A percentile compares a stretch with the other conserved stretches of the same genome.
Conservation (phyloP, 2,329 filamentous ascomycete species). For the Botrytis paeoniae region DNA sequence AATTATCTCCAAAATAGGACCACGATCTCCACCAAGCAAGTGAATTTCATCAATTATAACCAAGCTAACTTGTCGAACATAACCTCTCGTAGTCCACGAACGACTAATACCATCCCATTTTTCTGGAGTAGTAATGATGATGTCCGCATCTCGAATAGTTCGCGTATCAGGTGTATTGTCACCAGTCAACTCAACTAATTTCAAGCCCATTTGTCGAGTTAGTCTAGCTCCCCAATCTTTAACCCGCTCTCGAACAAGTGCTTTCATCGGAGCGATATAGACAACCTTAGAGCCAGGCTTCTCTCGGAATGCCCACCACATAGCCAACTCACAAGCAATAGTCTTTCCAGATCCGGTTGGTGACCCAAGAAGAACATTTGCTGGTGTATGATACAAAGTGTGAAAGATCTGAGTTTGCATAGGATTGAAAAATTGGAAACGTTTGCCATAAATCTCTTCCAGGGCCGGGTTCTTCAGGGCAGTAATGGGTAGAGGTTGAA, state of each 20-base stretch:
- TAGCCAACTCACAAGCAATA: slow-evolving; percentile 89
- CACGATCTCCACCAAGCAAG: slow-evolving; percentile 90
- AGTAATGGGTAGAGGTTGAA: slow-evolving; percentile 83
- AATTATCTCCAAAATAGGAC: slow-evolving; percentile 97
- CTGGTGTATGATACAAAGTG: slow-evolving; percentile 85
- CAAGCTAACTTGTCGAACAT: slow-evolving; percentile 89
- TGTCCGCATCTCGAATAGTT: slow-evolving; percentile 92
- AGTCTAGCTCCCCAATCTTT: slow-evolving; percentile 89
- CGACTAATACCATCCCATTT: slow-evolving; percentile 99
- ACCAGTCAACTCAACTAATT: slow-evolving; percentile 91
- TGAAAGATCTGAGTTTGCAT: slow-evolving; percentile 99
- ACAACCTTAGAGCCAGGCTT: slow-evolving; percentile 95
- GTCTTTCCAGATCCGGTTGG: slow-evolving; percentile 98
- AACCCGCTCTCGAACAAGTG: slow-evolving; percentile 91
- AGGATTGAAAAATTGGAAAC: slow-evolving; percentile 96
- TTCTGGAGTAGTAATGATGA: slow-evolving; percentile 98
- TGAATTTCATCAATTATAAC: slow-evolving; percentile 99
- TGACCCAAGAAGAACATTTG: slow-evolving; percentile 91
- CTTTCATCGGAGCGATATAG: slow-evolving; percentile 99
- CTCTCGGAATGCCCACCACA: slow-evolving; percentile 99
- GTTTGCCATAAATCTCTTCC: slow-evolving; percentile 82
- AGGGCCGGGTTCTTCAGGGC: slow-evolving; percentile 83
- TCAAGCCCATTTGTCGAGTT: slow-evolving; percentile 77
- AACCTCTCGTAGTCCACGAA: slow-evolving; percentile 97
- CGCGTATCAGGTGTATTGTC: slow-evolving; percentile 97